A percentile compares a stretch with the other conserved stretches of the same genome.
Evolutionary conservation across 208 protist genomes (phyloP).

Genomic region (Jaenimonas drosophilae): DNA sequence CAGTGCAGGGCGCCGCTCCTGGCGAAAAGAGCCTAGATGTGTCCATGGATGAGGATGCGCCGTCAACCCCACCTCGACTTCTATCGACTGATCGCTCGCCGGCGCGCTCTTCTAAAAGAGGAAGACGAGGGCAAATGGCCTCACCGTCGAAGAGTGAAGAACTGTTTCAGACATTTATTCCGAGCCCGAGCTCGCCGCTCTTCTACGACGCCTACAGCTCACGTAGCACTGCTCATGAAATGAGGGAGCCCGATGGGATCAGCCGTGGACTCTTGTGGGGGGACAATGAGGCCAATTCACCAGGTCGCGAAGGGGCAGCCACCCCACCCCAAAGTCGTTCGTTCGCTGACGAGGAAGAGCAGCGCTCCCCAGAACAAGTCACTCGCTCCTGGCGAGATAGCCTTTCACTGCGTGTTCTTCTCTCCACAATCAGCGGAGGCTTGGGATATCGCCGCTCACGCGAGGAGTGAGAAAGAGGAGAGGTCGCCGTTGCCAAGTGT

Average conservation of each 20-base stretch:
- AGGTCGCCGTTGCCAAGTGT: no score
- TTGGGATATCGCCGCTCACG: background rate
- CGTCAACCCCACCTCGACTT: no score
- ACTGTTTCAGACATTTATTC: conserved; percentile 42
- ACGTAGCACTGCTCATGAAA: no score
- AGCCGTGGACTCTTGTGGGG: no score
- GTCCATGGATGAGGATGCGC: background rate
- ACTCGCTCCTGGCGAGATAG: conserved; percentile 29
- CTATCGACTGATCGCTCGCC: no score
- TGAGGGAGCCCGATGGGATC: no score
- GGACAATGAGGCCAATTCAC: no score
- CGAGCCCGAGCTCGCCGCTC: conserved; percentile 46
- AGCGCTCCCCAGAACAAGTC: conserved; percentile 10
- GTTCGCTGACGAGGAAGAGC: conserved; percentile 1
- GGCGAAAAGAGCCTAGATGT: conserved; percentile 2
- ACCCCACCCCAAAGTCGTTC: conserved; percentile 1
- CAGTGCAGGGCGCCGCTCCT: conserved; percentile 13
- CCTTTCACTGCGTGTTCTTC: conserved; percentile 20
- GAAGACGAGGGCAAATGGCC: no score
- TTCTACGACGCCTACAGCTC: conserved; percentile 57
- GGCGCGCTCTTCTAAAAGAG: no score
- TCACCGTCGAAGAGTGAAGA: conserved; percentile 3
- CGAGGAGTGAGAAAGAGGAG: background rate
- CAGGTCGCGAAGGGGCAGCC: background rate
- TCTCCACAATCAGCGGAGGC: conserved; percentile 10